Base-by-base conservation (phyloP, 73 alveolate genomes). In the Diophrys appendiculata region DNA sequence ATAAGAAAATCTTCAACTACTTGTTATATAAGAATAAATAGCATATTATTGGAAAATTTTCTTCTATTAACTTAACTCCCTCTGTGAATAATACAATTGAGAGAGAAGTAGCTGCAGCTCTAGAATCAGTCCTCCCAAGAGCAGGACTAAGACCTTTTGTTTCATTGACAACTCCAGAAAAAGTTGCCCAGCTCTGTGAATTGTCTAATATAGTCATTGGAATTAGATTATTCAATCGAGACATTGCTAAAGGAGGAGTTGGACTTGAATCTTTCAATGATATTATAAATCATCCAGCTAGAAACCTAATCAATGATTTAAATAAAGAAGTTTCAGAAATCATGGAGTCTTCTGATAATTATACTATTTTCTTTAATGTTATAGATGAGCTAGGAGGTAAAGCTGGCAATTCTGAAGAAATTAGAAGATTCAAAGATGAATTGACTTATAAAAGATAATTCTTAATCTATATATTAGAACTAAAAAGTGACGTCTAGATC, bases 91-190 rank as follows among this genome's bases (percentile, higher is more conserved):
- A 86, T 65, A 92, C 96, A 29, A 90, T 95, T 34, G 99, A 97
- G 75, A 94, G 98, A 82, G 99, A 97, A 87, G 98, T 97, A 0
- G 99, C 98, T 56, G 98, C 98, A 27, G 98, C 98, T 89, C 94
- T 97, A 22, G 99, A 97, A 65, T 89, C 96, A 76, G 99, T 97
- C 76, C 89, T 97, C 76, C 99, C 99, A 31, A 91, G 98, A 90
- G 98, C 99, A 70, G 99, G 99, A 28, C 93, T 97, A 71, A 93
- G 99, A 68, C 99, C 99, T 29, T 97, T 97, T 89, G 95, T 97
- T 5, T 94, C 99, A n/a, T 80, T 97, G 68, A 92, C 98, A 54
- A 94, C 98, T 31, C 98, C 98, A 52, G 99, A 97, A 87, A 97
- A 96, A 83, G 98, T 96, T 1, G 94, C 99, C 32, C 97, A 97